These are phyloP conservation scores for Aspergillus piperis DNA, from an alignment of 2,329 filamentous ascomycete species.

Conservation along the genomic window DNA sequence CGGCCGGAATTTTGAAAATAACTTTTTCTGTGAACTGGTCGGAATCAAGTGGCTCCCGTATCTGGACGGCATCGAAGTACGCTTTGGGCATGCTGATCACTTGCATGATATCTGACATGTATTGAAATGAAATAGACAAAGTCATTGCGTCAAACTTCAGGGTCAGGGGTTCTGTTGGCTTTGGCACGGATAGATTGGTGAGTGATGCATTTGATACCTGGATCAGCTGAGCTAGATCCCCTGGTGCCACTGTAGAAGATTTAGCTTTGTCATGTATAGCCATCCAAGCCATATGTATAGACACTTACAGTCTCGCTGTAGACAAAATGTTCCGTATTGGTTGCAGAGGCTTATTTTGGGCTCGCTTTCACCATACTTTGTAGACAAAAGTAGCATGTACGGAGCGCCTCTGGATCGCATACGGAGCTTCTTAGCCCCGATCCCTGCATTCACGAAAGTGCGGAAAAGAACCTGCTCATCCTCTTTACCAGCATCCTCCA, in stretches of 20 bases:
- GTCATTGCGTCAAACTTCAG: conserved; percentile 29
- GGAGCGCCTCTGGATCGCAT: conserved; percentile 35
- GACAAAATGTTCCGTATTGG: conserved; percentile 33
- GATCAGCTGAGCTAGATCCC: conserved; percentile 26
- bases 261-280: neutral
- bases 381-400: conserved; percentile 35
- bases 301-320: conserved; percentile 33
- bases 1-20: conserved; percentile 32
- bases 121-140: conserved; percentile 32
- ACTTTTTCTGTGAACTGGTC: conserved; percentile 31
- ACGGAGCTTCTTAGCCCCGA: conserved; percentile 33
- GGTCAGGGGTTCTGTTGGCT: conserved; percentile 27
- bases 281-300: too few relatives aligned
- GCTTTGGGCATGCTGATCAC: conserved; percentile 34
- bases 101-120: conserved; percentile 27
- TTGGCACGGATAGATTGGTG: conserved; percentile 18
- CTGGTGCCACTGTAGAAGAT: conserved; percentile 18
- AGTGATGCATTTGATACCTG: conserved; percentile 21
- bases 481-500: conserved; percentile 34
- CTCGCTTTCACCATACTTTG: conserved; percentile 34
- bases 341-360: conserved; percentile 36
- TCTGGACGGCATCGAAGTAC: conserved; percentile 35
- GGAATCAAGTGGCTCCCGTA: conserved; percentile 33
- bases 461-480: conserved; percentile 33
- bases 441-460: conserved; percentile 36